phyloP scores from a whole-genome alignment of 1,139 yeast genomes.

The Geotrichum phurueaensis region DNA sequence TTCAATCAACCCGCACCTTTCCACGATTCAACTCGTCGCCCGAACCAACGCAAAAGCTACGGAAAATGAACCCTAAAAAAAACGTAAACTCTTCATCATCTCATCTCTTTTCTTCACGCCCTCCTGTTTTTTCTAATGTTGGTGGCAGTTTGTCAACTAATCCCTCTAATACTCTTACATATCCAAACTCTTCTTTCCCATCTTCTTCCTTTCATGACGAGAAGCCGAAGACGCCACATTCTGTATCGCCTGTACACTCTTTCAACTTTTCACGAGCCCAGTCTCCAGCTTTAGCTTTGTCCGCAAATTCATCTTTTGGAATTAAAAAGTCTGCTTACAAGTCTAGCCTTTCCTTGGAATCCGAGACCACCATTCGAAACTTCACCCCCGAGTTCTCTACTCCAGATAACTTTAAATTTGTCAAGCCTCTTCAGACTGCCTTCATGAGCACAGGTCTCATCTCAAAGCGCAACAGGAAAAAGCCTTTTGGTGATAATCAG shows the following conservation, averaged over 20 bases:
- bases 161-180: constrained; percentile 17
- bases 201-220: constrained; percentile 11
- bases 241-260: constrained; percentile 5
- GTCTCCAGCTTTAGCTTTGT: constrained; percentile 4
- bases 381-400: constrained; percentile 26
- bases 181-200: constrained; percentile 17
- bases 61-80: constrained; percentile 8
- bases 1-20: not conserved
- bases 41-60: constrained; percentile 11
- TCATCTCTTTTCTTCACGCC: constrained; percentile 1
- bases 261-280: not conserved
- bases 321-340: constrained; percentile 17
- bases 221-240: not conserved
- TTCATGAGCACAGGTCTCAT: constrained; percentile 70
- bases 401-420: constrained; percentile 56
- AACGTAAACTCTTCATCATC: constrained; percentile 3
- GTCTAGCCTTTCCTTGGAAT: constrained; percentile 26
- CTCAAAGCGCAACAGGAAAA: constrained; percentile 56
- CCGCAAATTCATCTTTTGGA: constrained; percentile 1
- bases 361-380: constrained; percentile 21
- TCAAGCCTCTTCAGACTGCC: constrained; percentile 80
- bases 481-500: constrained; percentile 15
- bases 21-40: constrained; percentile 2
- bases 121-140: not conserved
- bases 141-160: not conserved